A percentile compares a stretch with the other conserved stretches of the same genome.
Conservation (phyloP, 495 filamentous ascomycete genomes). For the Podospora appendiculata region DNA sequence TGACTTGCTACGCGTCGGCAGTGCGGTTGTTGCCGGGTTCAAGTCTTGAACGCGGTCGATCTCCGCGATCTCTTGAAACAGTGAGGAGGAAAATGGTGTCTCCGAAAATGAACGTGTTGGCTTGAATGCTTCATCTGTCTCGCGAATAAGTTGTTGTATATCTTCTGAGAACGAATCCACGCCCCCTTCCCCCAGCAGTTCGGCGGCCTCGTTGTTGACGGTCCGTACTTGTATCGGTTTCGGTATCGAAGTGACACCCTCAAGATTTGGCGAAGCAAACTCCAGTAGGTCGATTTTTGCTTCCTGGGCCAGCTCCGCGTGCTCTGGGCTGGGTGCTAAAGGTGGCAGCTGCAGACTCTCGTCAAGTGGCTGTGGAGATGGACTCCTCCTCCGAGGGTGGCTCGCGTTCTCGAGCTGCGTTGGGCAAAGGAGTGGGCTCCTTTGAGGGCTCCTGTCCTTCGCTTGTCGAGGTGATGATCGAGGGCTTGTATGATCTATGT, state of each 20-base stretch:
- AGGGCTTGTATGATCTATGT: constrained; percentile 11
- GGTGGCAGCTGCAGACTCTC: constrained; percentile 6
- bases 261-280: neutral
- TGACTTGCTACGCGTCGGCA: constrained; percentile 16
- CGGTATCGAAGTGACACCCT: neutral
- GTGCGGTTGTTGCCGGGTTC: constrained; percentile 1
- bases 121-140: constrained; percentile 38
- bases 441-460: constrained; percentile 11
- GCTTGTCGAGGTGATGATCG: constrained; percentile 13
- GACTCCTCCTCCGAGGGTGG: constrained; percentile 1
- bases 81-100: constrained; percentile 14
- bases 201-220: neutral
- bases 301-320: neutral
- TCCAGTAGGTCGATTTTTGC: neutral
- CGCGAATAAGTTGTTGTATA: constrained; percentile 35
- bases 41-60: neutral
- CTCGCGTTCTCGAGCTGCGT: constrained; percentile 8
- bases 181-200: neutral
- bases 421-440: constrained; percentile 20
- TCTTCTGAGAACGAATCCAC: constrained; percentile 14
- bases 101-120: constrained; percentile 26
- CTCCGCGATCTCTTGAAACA: constrained; percentile 4
- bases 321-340: constrained; percentile 6
- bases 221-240: neutral
- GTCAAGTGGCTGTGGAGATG: neutral